Evolutionary conservation across 352 stramenopile species (phyloP), one percentile per base, ranked within the genome.

Genomic region (Thraustochytrium sp.): DNA sequence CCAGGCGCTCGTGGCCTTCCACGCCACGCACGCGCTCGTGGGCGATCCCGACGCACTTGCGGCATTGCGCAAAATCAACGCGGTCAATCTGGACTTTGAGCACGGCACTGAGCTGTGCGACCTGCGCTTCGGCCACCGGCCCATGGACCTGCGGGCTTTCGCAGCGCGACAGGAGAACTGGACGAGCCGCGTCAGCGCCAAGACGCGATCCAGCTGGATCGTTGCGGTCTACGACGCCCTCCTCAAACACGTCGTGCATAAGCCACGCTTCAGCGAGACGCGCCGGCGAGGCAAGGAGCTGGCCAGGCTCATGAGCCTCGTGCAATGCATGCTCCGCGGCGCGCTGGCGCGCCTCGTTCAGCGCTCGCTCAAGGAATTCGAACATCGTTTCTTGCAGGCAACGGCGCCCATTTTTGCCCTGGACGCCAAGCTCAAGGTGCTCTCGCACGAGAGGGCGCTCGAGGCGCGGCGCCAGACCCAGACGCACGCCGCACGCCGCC

Each of bases 121-220:
- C 26, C 2, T 49, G 59, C 42, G 59, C 59, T 72, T 72, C 31
- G 40, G 8, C 8, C 16, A 72, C 26, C 26, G 21, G 11, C 42
- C 40, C 21, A 31, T 29, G 31, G 13, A 68, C 8, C 26, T 75
- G 13, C 23, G 18, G 8, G 46, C 21, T 11, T 77, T 77, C n/a
- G 13, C 42, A 11, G 37, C 42, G 42, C 16, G 26, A 36, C 65
- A 77, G 26, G 31, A 55, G 9, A 31, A 13, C 34, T 62, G 42
- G 42, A 77, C 34, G 8, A 26, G 64, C 2, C 65, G 65, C 21
- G 46, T 55, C 5, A n/a, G 42, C 13, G 23, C 42, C 13, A 77
- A 77, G 42, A 55, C 49, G 23, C 8, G 65, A 11, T 77, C 65
- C 8, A 62, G 42, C 26, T 77, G 65, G 65, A 55, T 77, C 21